These are phyloP conservation scores for Backusella parvicylindrica DNA, from an alignment of 192 early-diverging fungal species.

Conservation along the genomic window DNA sequence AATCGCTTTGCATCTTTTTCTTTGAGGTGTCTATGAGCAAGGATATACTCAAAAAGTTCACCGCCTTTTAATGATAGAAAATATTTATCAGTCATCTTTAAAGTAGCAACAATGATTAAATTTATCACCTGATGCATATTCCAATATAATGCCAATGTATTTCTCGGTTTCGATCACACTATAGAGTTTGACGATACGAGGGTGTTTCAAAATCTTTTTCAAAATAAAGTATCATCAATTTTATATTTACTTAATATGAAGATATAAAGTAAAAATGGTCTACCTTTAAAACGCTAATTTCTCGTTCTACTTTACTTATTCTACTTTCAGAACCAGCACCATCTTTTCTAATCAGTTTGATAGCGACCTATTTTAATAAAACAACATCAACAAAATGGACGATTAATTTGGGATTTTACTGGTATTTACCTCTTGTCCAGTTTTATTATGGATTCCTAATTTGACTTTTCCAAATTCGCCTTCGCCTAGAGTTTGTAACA, in stretches of 20 bases:
- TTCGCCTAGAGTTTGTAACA: conserved; percentile 86
- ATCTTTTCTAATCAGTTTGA: conserved; percentile 95
- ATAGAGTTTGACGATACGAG: conserved; percentile 72
- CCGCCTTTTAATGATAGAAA: conserved; percentile 12
- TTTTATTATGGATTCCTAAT: conserved; percentile 66
- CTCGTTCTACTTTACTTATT: conserved; percentile 85
- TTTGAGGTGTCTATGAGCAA: conserved; percentile 72
- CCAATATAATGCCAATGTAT: conserved; percentile 85
- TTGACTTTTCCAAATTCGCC: conserved; percentile 93
- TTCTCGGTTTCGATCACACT: conserved; percentile 83
- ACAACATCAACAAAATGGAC: not conserved
- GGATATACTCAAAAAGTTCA: conserved; percentile 77
- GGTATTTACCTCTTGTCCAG: conserved; percentile 34
- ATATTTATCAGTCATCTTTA: not conserved
- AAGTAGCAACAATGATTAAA: not conserved
- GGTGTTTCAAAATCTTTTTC: conserved; percentile 64
- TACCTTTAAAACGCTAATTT: conserved; percentile 92
- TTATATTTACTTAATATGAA: conserved; percentile 2
- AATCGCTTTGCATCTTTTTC: conserved; percentile 71
- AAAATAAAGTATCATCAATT: not conserved
- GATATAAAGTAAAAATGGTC: not conserved
- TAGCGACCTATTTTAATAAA: conserved; percentile 66
- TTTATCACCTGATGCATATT: conserved; percentile 67
- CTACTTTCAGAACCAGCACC: conserved; percentile 70
- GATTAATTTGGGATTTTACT: not conserved